These are phyloP conservation scores for Fusarium vanettenii DNA, from an alignment of 2,329 filamentous ascomycete species.

Conservation along the genomic window DNA sequence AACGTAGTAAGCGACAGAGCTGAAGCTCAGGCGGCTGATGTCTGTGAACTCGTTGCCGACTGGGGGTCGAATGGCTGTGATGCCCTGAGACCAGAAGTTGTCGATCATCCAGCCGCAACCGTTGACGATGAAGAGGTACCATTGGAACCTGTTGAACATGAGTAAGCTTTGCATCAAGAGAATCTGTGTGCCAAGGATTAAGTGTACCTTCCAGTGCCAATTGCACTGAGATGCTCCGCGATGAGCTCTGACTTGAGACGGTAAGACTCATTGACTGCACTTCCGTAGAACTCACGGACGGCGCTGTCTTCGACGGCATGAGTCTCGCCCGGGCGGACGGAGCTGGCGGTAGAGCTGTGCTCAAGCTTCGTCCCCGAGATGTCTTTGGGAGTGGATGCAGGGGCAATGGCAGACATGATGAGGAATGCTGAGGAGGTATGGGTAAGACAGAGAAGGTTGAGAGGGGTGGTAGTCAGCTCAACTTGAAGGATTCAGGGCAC, in stretches of 20 bases:
- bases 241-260: conserved; percentile 49
- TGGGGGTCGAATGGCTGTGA: conserved; percentile 48
- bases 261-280: conserved; percentile 44
- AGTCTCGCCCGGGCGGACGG: conserved; percentile 14
- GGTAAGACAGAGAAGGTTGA: neutral
- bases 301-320: conserved; percentile 15
- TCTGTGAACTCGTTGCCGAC: conserved; percentile 48
- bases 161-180: neutral
- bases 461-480: neutral
- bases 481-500: neutral
- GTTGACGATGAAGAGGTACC: conserved; percentile 58
- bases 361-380: neutral
- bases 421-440: neutral
- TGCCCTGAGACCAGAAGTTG: conserved; percentile 55
- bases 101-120: conserved; percentile 60
- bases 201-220: conserved; percentile 50
- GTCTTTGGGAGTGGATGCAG: neutral
- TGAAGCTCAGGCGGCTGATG: conserved; percentile 47
- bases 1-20: conserved; percentile 48
- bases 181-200: neutral
- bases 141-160: conserved; percentile 49
- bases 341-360: conserved; percentile 10
- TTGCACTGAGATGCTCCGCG: conserved; percentile 42
- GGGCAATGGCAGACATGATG: neutral
- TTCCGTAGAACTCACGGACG: conserved; percentile 50